These are phyloP conservation scores for Metschnikowia anglica DNA, from an alignment of 805 yeast genomes.

Conservation along the genomic window DNA sequence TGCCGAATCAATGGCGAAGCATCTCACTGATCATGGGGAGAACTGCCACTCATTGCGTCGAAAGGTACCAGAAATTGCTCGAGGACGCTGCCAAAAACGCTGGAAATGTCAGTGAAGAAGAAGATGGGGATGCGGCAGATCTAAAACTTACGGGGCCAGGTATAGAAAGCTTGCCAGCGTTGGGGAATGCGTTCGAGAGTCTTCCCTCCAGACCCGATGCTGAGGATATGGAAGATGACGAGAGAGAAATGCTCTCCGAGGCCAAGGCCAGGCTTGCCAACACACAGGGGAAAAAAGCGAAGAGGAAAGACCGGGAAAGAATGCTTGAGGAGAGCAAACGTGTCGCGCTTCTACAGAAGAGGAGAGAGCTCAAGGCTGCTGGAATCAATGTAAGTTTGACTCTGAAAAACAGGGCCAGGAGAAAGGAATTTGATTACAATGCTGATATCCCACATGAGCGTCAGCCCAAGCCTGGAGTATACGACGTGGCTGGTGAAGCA, in stretches of 20 bases:
- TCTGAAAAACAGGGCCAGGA: constrained; percentile 51
- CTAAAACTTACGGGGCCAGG: constrained; percentile 53
- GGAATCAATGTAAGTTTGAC: constrained; percentile 59
- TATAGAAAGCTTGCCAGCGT: constrained; percentile 47
- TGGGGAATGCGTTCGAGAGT: constrained; percentile 60
- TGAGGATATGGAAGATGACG: constrained; percentile 80
- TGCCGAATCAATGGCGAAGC: constrained; percentile 95
- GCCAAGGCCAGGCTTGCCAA: constrained; percentile 90
- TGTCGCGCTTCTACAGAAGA: constrained; percentile 70
- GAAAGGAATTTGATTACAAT: constrained; percentile 74
- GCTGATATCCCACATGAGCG: constrained; percentile 81
- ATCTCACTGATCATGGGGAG: constrained; percentile 80
- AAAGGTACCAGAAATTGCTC: constrained; percentile 72
- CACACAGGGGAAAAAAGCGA: constrained; percentile 93
- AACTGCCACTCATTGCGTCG: constrained; percentile 84
- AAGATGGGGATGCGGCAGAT: constrained; percentile 24
- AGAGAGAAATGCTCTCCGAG: constrained; percentile 88
- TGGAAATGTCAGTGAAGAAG: constrained; percentile 29
- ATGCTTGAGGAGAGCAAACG: constrained; percentile 76
- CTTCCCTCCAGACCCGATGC: constrained; percentile 81
- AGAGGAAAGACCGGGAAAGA: constrained; percentile 82
- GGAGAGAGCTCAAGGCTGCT: constrained; percentile 79
- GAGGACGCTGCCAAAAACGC: constrained; percentile 42
- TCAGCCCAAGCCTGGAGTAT: constrained; percentile 63
- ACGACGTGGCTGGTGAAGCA: constrained; percentile 65